These are phyloP conservation scores for Colletotrichum lupini DNA, from an alignment of 2,329 filamentous ascomycete species.

Conservation along the genomic window DNA sequence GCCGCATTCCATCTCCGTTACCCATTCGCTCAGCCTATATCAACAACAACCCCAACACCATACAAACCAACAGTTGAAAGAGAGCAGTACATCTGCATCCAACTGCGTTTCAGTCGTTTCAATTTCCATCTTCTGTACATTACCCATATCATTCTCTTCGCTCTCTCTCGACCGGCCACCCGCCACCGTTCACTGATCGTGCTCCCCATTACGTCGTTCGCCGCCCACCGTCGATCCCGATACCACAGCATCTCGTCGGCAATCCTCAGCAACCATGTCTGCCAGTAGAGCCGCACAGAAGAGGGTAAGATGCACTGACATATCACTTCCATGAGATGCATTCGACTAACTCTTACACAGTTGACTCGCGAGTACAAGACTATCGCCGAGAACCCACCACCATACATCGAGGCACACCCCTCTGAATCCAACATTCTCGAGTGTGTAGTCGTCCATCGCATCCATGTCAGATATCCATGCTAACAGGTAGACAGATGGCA, in stretches of 20 bases:
- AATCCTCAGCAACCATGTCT: slow-evolving; percentile 60
- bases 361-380: slow-evolving; percentile 72
- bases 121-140: not conserved
- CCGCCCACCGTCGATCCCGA: slow-evolving; percentile 5
- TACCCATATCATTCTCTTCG: slow-evolving; percentile 30
- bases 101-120: not conserved
- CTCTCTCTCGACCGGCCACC: slow-evolving; percentile 37
- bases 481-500: slow-evolving; percentile 75
- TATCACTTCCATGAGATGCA: not conserved
- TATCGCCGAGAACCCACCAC: slow-evolving; percentile 80
- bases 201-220: slow-evolving; percentile 34
- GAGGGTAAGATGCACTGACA: slow-evolving; percentile 61
- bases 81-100: not conserved
- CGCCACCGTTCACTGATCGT: slow-evolving; percentile 12
- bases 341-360: slow-evolving; percentile 47
- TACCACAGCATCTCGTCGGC: not conserved
- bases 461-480: not conserved
- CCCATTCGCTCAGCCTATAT: not conserved
- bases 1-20: slow-evolving; percentile 26
- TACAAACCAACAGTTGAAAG: not conserved
- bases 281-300: slow-evolving; percentile 78
- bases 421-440: slow-evolving; percentile 93
- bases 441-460: slow-evolving; percentile 57
- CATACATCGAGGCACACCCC: slow-evolving; percentile 89
- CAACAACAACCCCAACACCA: not conserved